A percentile compares a stretch with the other conserved stretches of the same genome.
These are phyloP conservation scores for Cenchrus americanus DNA, from an alignment of 176 grass and related monocot genomes.

Conservation along the genomic window DNA sequence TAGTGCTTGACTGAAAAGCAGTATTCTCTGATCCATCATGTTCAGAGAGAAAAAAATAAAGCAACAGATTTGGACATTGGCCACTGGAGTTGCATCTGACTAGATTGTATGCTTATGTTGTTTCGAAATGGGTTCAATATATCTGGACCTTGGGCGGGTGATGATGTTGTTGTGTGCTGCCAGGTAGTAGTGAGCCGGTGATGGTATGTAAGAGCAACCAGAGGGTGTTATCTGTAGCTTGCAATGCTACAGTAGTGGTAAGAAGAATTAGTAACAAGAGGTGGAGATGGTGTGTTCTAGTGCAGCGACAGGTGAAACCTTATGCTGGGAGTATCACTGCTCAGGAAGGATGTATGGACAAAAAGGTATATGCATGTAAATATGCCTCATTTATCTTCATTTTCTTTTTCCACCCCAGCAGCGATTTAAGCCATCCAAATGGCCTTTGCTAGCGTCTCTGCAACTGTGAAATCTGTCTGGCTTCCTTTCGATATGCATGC, in stretches of 20 bases:
- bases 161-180: neutral
- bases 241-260: no score
- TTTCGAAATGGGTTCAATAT: neutral
- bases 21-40: no score
- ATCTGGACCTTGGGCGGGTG: neutral
- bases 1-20: no score
- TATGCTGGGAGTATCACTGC: neutral
- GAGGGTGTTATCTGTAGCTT: neutral
- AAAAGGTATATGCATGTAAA: neutral
- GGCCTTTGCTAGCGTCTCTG: neutral
- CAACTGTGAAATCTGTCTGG: neutral
- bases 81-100: no score
- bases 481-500: neutral
- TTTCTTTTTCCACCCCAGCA: no score
- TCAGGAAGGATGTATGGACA: neutral
- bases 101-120: no score
- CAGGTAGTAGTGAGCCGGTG: neutral
- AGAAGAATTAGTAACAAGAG: neutral
- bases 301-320: neutral
- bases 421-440: neutral
- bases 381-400: neutral
- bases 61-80: no score
- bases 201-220: neutral
- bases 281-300: neutral
- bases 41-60: no score